Evolutionary conservation across 2,329 filamentous ascomycete species (phyloP), one percentile per base, ranked within the genome.

Genomic region (Parascedosporium putredinis): DNA sequence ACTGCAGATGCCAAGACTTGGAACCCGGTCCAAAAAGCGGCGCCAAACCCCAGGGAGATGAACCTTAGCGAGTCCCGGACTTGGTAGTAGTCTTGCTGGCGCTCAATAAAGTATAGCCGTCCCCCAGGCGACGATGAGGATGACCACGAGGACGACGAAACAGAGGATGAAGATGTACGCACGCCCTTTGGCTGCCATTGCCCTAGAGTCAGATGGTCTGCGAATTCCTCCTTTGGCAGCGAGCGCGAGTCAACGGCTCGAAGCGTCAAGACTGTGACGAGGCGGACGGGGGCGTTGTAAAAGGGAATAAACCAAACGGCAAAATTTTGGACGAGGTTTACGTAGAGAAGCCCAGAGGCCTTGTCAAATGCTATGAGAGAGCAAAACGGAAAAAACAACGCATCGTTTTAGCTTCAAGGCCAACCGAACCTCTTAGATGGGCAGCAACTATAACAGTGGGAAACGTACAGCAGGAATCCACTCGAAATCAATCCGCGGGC

Each of bases 21-120:
- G 74, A 77, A 84, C 1, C 58, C 8, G 3, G 73, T 54, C 64
- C 77, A 71, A 1, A 88, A 63, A 22, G 76, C 59, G 6, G 70
- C 65, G 0, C 78, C 80, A 0, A 83, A 65, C 0, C 77, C 74
- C 9, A 84, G 80, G 14, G 76, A 58, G 16, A 90, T 57, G 60
- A 94, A 93, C 57, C 83, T 83, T 53, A 91, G 69, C 54, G 83
- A 83, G 56, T 95, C 84, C 45, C 81, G 83, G 1, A 80, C 72
- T 58, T 91, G 86, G 60, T 95, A 95, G 6, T 90, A 67, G 60
- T 95, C 88, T 55, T 94, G 82, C 62, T 95, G 89, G 16, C 73
- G 76, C 5, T 72, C 64, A 54, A 95, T 90, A 61, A 83, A 86
- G 67, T 89, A 93, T 27, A 56, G 60, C 16, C 54, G 51, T n/a